Evolutionary conservation across 2,329 filamentous ascomycete genomes (phyloP), one percentile per base, ranked within the genome.

Genomic region (Microdochium nivale): DNA sequence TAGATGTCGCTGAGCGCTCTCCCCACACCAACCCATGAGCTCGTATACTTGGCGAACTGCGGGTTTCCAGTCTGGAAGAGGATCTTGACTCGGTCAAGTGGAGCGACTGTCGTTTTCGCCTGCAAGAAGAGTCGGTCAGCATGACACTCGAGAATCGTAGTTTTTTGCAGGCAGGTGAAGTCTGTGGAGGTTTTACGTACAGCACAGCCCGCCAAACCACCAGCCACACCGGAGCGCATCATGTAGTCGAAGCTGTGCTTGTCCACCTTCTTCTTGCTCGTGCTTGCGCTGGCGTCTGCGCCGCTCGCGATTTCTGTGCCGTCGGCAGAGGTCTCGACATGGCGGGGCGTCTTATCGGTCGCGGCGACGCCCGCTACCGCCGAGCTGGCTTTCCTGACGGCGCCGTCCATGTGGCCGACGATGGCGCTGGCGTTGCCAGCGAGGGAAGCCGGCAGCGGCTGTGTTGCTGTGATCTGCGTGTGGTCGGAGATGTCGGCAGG

Each of bases 41-140:
- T 88, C 1, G 89, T 84, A 66, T 97, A 99, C 71, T 95, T 96
- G 51, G 87, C 81, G 66, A 96, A 99, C 59, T 94, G 86, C 2
- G 94, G 94, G 63, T 94, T 96, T 63, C 87, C 90, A 50, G 94
- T 87, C 68, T 99, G 94, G 72, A 99, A 97, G 43, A 99, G 86
- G 64, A 99, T 99, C 72, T 99, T 99, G 63, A 99, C 94, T 58
- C 94, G 86, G 71, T 99, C 94, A 57, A 99, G 87, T 24, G 94
- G 94, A 24, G 90, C 94, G 35, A 99, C 95, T 7, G 95, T 77
- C 0, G 92, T 96, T 77, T 99, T 99, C 55, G 88, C 94, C 90
- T 96, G 60, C 49, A 40, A 46, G 23, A 53, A 60, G 48, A 60
- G 54, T 27, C 48, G n/a, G 9, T 24, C 19, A 30, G 10, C 16